Conservation (phyloP, 2,329 filamentous ascomycete species). For the Phaeomoniella chlamydospora region DNA sequence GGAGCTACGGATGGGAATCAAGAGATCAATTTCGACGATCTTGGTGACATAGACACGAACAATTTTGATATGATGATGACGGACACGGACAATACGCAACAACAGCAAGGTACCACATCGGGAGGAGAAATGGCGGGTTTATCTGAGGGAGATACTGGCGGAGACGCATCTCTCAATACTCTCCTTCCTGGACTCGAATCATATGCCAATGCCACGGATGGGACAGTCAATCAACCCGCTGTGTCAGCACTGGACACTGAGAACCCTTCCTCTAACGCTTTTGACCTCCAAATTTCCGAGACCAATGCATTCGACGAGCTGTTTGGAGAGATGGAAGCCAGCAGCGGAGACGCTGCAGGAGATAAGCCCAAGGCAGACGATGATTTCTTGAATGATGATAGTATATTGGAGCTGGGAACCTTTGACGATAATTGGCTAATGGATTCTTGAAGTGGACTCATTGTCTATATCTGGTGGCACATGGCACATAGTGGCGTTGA, state of each 20-base stretch:
- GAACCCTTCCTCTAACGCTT: slow-evolving; percentile 6
- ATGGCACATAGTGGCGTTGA: too few relatives aligned
- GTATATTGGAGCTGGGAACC: not conserved
- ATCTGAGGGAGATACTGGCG: slow-evolving; percentile 6
- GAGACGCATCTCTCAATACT: slow-evolving; percentile 11
- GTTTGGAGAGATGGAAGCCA: slow-evolving; percentile 20
- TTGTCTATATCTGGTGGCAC: too few relatives aligned
- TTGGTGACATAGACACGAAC: slow-evolving; percentile 23
- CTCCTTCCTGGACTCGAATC: slow-evolving; percentile 17
- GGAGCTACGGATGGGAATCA: slow-evolving; percentile 4
- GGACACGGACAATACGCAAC: slow-evolving; percentile 21
- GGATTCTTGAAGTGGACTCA: not conserved
- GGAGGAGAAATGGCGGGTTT: slow-evolving; percentile 4
- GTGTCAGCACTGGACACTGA: slow-evolving; percentile 6
- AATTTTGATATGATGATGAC: slow-evolving; percentile 19
- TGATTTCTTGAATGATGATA: slow-evolving; percentile 1
- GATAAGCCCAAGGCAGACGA: not conserved
- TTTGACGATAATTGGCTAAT: slow-evolving; percentile 1
- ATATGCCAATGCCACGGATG: slow-evolving; percentile 16
- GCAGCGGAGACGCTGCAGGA: not conserved
- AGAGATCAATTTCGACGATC: slow-evolving; percentile 14
- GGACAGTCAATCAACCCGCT: slow-evolving; percentile 2
- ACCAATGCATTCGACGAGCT: slow-evolving; percentile 30
- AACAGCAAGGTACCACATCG: slow-evolving; percentile 13
- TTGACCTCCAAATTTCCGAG: slow-evolving; percentile 18